Evolutionary conservation across 129 eudicot genomes (phyloP).

Genomic region (Saussurea involucrata): DNA sequence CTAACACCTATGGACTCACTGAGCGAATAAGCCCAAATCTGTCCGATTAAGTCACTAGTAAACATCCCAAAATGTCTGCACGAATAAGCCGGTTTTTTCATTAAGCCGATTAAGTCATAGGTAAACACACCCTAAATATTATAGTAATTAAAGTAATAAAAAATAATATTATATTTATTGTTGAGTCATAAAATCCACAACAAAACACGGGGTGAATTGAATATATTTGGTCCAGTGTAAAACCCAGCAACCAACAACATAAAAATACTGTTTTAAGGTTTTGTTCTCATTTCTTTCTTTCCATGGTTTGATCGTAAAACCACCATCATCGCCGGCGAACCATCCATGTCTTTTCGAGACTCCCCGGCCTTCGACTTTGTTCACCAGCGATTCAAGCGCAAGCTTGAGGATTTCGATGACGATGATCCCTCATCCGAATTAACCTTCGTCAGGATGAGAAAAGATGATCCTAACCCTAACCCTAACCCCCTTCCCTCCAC

Average conservation of each 20-base stretch:
- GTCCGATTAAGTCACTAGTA: no score
- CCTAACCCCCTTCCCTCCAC: constrained; percentile 21
- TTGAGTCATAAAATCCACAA: no score
- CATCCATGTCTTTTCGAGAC: not conserved
- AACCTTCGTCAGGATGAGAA: constrained; percentile 41
- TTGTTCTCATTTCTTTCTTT: not conserved
- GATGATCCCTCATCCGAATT: constrained; percentile 31
- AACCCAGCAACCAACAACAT: not conserved
- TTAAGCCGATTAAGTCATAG: no score
- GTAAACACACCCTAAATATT: no score
- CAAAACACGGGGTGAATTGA: not conserved
- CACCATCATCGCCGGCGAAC: not conserved
- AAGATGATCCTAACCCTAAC: constrained; percentile 35
- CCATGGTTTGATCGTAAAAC: constrained; percentile 2
- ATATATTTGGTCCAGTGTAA: not conserved
- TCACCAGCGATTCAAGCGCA: constrained; percentile 47
- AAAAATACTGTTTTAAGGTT: not conserved
- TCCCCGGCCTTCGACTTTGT: constrained; percentile 1
- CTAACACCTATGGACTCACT: no score
- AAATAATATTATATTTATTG: no score
- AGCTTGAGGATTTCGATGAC: constrained; percentile 58
- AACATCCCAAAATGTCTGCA: no score
- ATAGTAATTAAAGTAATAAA: no score
- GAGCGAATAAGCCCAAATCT: no score
- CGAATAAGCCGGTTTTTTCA: no score